Evolutionary conservation across 495 filamentous ascomycete species (phyloP).

Genomic region (Penicillium dipodomyicola): DNA sequence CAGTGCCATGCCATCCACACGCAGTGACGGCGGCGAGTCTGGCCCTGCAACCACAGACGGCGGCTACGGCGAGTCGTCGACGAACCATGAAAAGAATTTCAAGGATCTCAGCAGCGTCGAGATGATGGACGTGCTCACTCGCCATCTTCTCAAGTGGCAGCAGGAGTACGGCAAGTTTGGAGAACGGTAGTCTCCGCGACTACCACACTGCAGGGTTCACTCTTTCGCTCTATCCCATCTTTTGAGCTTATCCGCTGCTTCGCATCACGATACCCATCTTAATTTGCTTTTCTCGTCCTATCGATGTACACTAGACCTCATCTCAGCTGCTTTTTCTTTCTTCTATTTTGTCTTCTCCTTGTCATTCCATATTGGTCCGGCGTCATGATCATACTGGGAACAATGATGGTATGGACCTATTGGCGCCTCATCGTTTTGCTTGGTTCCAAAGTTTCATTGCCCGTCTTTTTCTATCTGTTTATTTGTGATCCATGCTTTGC

Average conservation of each 20-base stretch:
- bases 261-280: conserved; percentile 30
- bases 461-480: conserved; percentile 1
- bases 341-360: conserved; percentile 15
- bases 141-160: conserved; percentile 76
- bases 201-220: not conserved
- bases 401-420: conserved; percentile 12
- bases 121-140: conserved; percentile 80
- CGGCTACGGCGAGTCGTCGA: conserved; percentile 25
- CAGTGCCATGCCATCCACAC: conserved; percentile 24
- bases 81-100: conserved; percentile 52
- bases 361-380: conserved; percentile 17
- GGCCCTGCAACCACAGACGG: conserved; percentile 32
- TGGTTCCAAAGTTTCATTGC: conserved; percentile 3
- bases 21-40: conserved; percentile 32
- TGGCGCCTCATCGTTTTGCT: not conserved
- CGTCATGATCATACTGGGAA: conserved; percentile 21
- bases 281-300: conserved; percentile 16
- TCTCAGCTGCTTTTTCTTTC: conserved; percentile 7
- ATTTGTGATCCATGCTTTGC: conserved; percentile 13
- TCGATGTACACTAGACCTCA: conserved; percentile 28
- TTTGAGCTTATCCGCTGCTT: conserved; percentile 18
- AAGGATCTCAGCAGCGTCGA: conserved; percentile 67
- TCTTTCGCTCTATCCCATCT: conserved; percentile 5
- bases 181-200: conserved; percentile 38
- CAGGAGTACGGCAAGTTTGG: conserved; percentile 57